Evolutionary conservation across 2,329 filamentous ascomycete genomes (phyloP), one percentile per base, ranked within the genome.

Genomic region (Ilyonectria destructans): DNA sequence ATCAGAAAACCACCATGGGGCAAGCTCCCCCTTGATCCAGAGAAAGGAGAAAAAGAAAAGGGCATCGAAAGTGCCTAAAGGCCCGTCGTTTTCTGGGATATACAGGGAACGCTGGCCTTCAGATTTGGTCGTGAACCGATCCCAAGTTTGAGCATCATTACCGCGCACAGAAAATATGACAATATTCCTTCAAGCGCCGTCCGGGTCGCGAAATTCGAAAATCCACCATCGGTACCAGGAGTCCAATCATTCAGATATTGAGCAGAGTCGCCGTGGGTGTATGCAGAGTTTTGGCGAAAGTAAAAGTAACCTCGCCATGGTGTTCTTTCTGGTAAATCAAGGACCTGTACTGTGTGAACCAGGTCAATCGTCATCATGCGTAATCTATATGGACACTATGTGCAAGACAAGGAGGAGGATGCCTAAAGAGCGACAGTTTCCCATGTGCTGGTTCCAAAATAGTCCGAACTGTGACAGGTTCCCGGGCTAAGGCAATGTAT

Each of bases 261-360:
- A 73, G 66, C 51, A 67, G 62, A 62, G 52, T 52, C 56, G 54
- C 31, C 46, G 63, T 61, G 49, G 40, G 68, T 69, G 51, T 55
- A 58, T 54, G 29, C 37, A 56, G 40, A 54, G 62, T 66, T 52
- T 49, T 63, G 58, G 46, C 17, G 45, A 67, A 52, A 69, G 55
- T 12, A 51, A 68, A 58, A 67, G 40, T 40, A 52, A 66, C 33
- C 40, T 63, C 70, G 43, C 65, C 58, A 45, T 49, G 45, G 45
- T 55, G 58, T 51, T 61, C 59, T 45, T 58, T 59, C 62, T 56
- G 26, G 55, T 65, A 54, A 64, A 68, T 61, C 40, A 69, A 60
- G 56, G 70, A 68, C 77, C 77, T 77, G 76, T 78, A 65, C 75
- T 78, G 77, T 78, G 60, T 74, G 58, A 71, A 75, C 75, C 75